phyloP scores from a whole-genome alignment of 1,284 basidiomycete genomes.

The Boletus sp. region DNA sequence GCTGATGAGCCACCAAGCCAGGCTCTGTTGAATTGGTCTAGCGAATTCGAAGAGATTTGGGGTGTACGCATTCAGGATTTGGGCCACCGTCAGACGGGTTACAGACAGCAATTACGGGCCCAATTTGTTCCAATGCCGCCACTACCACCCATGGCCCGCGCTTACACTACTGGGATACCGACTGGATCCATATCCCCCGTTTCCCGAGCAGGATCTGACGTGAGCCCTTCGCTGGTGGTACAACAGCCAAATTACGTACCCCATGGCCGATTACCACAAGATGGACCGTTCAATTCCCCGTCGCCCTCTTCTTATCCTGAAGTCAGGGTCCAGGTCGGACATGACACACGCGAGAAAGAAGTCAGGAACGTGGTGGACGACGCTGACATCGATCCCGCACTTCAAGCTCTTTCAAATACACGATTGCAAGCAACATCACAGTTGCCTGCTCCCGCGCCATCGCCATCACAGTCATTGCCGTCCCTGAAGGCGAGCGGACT shows the following conservation, averaged over 20 bases:
- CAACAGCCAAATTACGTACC: slow-evolving; percentile 12
- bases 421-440: slow-evolving; percentile 19
- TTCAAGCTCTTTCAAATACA: slow-evolving; percentile 24
- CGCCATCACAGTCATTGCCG: slow-evolving; percentile 44
- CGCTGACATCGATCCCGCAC: slow-evolving; percentile 31
- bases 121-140: slow-evolving; percentile 20
- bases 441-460: slow-evolving; percentile 5
- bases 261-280: slow-evolving; percentile 21
- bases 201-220: slow-evolving; percentile 24
- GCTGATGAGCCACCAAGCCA: slow-evolving; percentile 48
- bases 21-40: slow-evolving; percentile 50
- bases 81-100: slow-evolving; percentile 15
- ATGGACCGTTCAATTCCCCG: slow-evolving; percentile 17
- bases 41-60: slow-evolving; percentile 61
- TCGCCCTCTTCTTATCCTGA: slow-evolving; percentile 19
- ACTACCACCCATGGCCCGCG: slow-evolving; percentile 17
- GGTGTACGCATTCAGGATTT: slow-evolving; percentile 50
- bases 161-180: slow-evolving; percentile 14
- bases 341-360: slow-evolving; percentile 28
- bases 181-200: slow-evolving; percentile 22
- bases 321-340: slow-evolving; percentile 16
- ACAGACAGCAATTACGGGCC: slow-evolving; percentile 15
- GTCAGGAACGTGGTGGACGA: slow-evolving; percentile 23
- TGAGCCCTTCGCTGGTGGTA: slow-evolving; percentile 9
- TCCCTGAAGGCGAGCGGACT: slow-evolving; percentile 71